phyloP scores from a whole-genome alignment of 768 basidiomycete species.

The Mycena epipterygia region DNA sequence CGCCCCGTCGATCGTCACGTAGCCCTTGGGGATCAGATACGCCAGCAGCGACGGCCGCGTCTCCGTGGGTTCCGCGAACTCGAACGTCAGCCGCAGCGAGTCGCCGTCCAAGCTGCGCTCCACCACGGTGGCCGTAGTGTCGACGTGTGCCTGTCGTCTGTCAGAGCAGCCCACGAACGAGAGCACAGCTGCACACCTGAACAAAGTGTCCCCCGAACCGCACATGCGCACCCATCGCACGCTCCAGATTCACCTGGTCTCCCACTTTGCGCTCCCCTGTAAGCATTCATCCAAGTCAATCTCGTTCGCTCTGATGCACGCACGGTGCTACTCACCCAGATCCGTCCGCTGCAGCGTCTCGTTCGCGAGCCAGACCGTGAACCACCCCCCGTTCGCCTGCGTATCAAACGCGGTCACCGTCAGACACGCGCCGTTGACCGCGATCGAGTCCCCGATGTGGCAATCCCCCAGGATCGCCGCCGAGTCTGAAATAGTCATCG shows the following conservation, averaged over 20 bases:
- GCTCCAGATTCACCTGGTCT: conserved; percentile 90
- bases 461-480: conserved; percentile 88
- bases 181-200: conserved; percentile 67
- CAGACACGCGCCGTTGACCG: conserved; percentile 89
- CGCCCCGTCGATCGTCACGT: conserved; percentile 93
- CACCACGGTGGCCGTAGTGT: conserved; percentile 85
- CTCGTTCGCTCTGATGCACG: too few species aligned
- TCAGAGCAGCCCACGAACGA: too few species aligned
- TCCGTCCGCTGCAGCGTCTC: conserved; percentile 95
- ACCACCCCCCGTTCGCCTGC: conserved; percentile 76
- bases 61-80: conserved; percentile 72
- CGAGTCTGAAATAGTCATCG: conserved; percentile 80
- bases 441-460: conserved; percentile 94
- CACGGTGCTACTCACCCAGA: conserved; percentile 82
- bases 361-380: conserved; percentile 95
- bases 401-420: conserved; percentile 90
- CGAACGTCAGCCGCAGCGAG: conserved; percentile 88
- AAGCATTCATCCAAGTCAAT: too few species aligned
- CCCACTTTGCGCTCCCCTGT: conserved; percentile 86
- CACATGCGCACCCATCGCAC: conserved; percentile 93
- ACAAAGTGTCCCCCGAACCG: conserved; percentile 98
- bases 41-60: conserved; percentile 75
- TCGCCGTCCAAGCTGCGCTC: conserved; percentile 82
- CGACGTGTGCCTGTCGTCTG: conserved; percentile 88
- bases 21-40: conserved; percentile 95